Percentiles rank a stretch among this genome's conserved stretches.
Conservation (phyloP, 306 rosid genomes). For the Begonia peltatifolia region DNA sequence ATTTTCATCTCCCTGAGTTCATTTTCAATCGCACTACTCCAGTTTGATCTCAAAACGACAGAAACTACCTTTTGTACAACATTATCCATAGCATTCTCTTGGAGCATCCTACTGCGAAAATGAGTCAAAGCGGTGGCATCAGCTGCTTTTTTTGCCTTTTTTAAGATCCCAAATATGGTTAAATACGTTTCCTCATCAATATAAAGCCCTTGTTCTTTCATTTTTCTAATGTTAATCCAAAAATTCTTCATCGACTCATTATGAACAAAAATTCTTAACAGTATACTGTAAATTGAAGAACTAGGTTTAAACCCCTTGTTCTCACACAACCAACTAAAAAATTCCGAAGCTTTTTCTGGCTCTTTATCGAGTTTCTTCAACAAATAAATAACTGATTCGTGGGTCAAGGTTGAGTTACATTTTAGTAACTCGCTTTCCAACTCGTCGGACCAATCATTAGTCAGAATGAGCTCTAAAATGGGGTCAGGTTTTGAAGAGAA, state of each 20-base stretch:
- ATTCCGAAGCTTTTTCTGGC: constrained; percentile 48
- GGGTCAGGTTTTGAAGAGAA: constrained; percentile 59
- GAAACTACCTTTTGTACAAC: constrained; percentile 37
- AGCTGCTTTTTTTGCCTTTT: constrained; percentile 32
- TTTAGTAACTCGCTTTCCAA: constrained; percentile 38
- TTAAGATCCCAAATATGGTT: constrained; percentile 23
- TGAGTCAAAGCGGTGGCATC: constrained; percentile 36
- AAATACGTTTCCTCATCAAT: constrained; percentile 40
- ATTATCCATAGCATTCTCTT: constrained; percentile 36
- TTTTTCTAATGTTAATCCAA: constrained; percentile 41
- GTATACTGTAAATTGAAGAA: constrained; percentile 41
- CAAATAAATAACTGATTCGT: constrained; percentile 50
- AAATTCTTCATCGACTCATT: constrained; percentile 43
- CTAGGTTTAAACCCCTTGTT: constrained; percentile 43
- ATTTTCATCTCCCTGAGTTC: constrained; percentile 28
- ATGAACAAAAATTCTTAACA: constrained; percentile 41
- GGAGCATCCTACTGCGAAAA: constrained; percentile 35
- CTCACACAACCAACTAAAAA: constrained; percentile 58
- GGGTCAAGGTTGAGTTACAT: constrained; percentile 28
- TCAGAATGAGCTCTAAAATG: constrained; percentile 31
- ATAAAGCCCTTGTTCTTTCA: constrained; percentile 56
- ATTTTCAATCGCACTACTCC: constrained; percentile 37
- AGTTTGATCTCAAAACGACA: constrained; percentile 40
- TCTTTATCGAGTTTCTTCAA: constrained; percentile 45
- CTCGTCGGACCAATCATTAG: constrained; percentile 58